Evolutionary conservation across 345 rosid species (phyloP).

Genomic region (Kandelia obovata): DNA sequence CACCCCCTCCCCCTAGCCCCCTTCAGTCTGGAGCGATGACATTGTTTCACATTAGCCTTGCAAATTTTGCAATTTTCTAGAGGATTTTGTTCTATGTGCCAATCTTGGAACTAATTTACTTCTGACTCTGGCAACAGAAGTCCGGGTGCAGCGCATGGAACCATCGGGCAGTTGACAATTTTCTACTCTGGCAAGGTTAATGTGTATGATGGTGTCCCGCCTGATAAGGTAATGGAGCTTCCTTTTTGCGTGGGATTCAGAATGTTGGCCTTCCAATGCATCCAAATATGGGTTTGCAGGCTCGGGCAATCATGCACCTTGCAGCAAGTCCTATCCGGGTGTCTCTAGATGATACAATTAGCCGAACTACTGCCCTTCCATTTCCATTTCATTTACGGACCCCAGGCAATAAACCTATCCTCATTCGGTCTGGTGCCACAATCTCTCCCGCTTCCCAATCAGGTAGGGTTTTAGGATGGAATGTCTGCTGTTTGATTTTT

Average conservation of each 20-base stretch:
- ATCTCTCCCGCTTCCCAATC: slow-evolving; percentile 43
- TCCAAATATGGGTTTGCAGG: slow-evolving; percentile 63
- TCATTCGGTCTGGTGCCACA: slow-evolving; percentile 36
- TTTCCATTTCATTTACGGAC: slow-evolving; percentile 37
- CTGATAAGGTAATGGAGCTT: slow-evolving; percentile 71
- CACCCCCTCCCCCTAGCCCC: too few species aligned
- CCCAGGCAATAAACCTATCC: slow-evolving; percentile 25
- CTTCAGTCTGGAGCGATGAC: neutral
- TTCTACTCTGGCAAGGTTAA: slow-evolving; percentile 90
- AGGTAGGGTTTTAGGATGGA: slow-evolving; percentile 43
- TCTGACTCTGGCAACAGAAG: slow-evolving; percentile 43
- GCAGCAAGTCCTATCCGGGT: slow-evolving; percentile 63
- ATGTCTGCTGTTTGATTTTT: slow-evolving; percentile 7
- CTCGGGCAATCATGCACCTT: slow-evolving; percentile 71
- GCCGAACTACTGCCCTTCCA: slow-evolving; percentile 35
- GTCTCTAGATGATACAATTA: slow-evolving; percentile 39
- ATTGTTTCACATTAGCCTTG: too few species aligned
- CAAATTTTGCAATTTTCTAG: too few species aligned
- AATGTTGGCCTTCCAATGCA: slow-evolving; percentile 39
- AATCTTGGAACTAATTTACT: slow-evolving; percentile 12
- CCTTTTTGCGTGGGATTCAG: slow-evolving; percentile 36
- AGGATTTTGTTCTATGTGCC: neutral
- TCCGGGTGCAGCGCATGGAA: slow-evolving; percentile 39
- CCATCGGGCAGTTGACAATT: slow-evolving; percentile 74
- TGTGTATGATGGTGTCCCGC: slow-evolving; percentile 76